A percentile compares a stretch with the other conserved stretches of the same genome.
phyloP scores from a whole-genome alignment of 75 land plant species.

The Picea sitchensis region DNA sequence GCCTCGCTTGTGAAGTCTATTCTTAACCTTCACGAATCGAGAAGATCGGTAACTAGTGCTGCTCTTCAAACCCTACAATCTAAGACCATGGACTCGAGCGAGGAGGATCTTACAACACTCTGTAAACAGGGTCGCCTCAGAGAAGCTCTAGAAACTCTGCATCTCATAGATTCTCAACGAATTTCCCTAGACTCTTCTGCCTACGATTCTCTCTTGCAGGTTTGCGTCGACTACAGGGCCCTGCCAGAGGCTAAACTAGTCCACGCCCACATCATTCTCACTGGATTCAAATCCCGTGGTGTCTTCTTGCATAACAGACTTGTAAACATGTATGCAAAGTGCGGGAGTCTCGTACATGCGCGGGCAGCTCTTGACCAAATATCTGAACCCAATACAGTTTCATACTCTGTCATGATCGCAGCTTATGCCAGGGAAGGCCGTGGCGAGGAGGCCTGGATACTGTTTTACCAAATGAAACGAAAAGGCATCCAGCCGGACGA shows the following conservation, averaged over 20 bases:
- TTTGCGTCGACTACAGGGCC: neutral
- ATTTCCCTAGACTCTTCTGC: no score
- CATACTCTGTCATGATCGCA: conserved; percentile 66
- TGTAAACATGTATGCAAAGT: conserved; percentile 45
- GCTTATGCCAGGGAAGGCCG: conserved; percentile 45
- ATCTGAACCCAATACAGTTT: conserved; percentile 31
- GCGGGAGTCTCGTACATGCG: conserved; percentile 32
- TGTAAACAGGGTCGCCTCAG: no score
- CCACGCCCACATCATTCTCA: neutral
- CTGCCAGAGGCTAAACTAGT: neutral
- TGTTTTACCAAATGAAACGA: conserved; percentile 20
- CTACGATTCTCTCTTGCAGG: no score
- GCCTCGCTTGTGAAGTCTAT: no score
- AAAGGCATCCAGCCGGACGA: conserved; percentile 12
- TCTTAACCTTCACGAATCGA: no score
- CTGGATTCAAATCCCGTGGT: neutral
- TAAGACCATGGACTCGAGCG: no score
- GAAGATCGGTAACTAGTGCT: no score
- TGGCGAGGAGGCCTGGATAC: conserved; percentile 13
- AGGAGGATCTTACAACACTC: no score
- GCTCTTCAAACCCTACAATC: no score
- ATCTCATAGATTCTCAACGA: no score
- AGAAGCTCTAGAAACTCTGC: no score
- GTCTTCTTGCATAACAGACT: conserved; percentile 24
- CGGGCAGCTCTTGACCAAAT: conserved; percentile 28